Percentiles rank a stretch among this genome's conserved stretches.
phyloP scores from a whole-genome alignment of 768 basidiomycete species.

The Suillus variegatus region DNA sequence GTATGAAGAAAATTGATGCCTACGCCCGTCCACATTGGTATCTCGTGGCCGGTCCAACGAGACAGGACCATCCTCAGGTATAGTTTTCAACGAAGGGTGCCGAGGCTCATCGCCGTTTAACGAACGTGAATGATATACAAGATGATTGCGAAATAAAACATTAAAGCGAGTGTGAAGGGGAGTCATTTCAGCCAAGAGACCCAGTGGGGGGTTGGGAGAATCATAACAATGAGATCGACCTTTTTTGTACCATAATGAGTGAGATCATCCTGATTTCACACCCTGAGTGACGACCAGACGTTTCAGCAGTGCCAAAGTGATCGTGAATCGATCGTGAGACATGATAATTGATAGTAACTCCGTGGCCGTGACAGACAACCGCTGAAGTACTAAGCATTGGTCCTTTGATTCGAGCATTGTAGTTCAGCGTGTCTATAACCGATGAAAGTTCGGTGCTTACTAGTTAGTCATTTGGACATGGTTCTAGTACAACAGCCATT shows the following conservation, averaged over 20 bases:
- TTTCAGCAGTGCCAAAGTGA: conserved; percentile 5
- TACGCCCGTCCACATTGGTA: background rate
- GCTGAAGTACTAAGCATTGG: background rate
- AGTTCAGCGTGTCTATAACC: background rate
- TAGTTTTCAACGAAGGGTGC: background rate
- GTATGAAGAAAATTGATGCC: background rate
- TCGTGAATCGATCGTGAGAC: background rate
- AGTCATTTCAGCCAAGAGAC: background rate
- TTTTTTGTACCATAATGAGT: background rate
- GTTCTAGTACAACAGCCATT: background rate
- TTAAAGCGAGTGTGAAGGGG: background rate
- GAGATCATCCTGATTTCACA: background rate
- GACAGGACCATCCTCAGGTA: background rate
- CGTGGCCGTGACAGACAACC: too few relatives aligned
- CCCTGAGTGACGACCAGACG: background rate
- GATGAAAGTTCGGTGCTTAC: background rate
- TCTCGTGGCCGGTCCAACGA: background rate
- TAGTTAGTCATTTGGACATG: background rate
- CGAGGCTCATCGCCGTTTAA: background rate
- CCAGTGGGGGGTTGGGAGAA: background rate
- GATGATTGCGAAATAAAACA: background rate
- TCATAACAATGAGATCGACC: too few relatives aligned
- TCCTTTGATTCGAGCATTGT: background rate
- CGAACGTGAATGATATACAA: background rate
- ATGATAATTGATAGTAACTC: too few relatives aligned